These are phyloP conservation scores for Fusarium sp. DNA, from an alignment of 2,329 filamentous ascomycete genomes.

Conservation along the genomic window DNA sequence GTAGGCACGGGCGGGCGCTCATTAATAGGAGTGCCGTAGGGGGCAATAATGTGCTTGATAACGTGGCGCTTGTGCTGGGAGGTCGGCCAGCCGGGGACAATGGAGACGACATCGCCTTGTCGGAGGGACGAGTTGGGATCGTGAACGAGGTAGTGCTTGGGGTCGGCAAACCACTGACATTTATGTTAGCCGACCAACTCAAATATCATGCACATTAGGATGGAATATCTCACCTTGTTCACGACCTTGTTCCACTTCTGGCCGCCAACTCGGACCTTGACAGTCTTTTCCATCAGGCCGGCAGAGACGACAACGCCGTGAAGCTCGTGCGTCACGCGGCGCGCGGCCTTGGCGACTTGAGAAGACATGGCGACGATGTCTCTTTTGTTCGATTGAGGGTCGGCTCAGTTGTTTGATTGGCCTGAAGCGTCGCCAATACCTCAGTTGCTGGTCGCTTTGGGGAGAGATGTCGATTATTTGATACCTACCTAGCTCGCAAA, in stretches of 20 bases:
- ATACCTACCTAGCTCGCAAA: slow-evolving; percentile 13
- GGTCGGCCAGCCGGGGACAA: slow-evolving; percentile 75
- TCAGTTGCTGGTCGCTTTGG: slow-evolving; percentile 29
- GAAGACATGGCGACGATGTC: slow-evolving; percentile 54
- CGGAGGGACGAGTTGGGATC: slow-evolving; percentile 82
- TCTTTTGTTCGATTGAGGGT: slow-evolving; percentile 3
- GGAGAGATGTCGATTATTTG: slow-evolving; percentile 24
- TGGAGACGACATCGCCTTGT: slow-evolving; percentile 81
- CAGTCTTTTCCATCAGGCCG: slow-evolving; percentile 83
- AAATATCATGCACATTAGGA: not conserved
- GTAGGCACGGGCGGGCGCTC: slow-evolving; percentile 76
- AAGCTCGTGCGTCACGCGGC: slow-evolving; percentile 65
- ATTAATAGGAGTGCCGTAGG: slow-evolving; percentile 73
- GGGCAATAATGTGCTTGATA: slow-evolving; percentile 81
- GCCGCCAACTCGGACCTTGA: slow-evolving; percentile 81
- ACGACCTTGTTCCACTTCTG: slow-evolving; percentile 81
- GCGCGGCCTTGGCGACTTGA: slow-evolving; percentile 59
- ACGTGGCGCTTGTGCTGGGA: slow-evolving; percentile 80
- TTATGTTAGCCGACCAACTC: not conserved
- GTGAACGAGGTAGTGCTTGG: slow-evolving; percentile 79
- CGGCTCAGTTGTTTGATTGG: slow-evolving; percentile 2
- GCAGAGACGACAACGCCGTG: slow-evolving; percentile 83
- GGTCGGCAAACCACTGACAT: slow-evolving; percentile 71
- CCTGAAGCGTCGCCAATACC: slow-evolving; percentile 18
- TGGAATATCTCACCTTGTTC: slow-evolving; percentile 71